Conservation (phyloP, 805 yeast genomes). For the Cyberlindnera mississippiensis region DNA sequence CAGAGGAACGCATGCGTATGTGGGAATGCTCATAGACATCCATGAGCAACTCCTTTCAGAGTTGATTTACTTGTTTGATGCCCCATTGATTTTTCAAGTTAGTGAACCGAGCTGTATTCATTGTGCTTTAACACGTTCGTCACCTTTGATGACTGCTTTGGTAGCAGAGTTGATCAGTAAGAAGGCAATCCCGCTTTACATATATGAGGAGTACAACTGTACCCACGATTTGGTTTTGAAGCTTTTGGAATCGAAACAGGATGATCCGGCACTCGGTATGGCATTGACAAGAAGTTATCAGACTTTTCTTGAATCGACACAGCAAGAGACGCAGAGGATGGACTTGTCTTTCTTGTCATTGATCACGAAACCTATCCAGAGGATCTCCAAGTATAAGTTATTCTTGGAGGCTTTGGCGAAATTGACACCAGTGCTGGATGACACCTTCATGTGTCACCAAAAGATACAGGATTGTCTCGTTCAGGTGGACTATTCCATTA, state of each 20-base stretch:
- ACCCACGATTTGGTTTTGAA: constrained; percentile 32
- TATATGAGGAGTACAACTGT: constrained; percentile 35
- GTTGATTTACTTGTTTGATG: constrained; percentile 17
- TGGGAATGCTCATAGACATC: constrained; percentile 28
- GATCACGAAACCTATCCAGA: constrained; percentile 48
- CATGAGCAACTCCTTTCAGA: constrained; percentile 32
- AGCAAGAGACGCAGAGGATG: constrained; percentile 31
- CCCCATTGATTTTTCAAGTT: constrained; percentile 6
- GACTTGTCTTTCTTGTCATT: constrained; percentile 54
- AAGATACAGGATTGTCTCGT: constrained; percentile 17
- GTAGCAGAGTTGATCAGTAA: constrained; percentile 22
- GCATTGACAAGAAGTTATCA: constrained; percentile 31
- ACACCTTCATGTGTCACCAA: constrained; percentile 13
- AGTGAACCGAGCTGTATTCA: not conserved
- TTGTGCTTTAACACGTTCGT: constrained; percentile 8
- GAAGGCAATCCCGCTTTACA: constrained; percentile 25
- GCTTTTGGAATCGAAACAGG: constrained; percentile 29
- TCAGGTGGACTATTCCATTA: constrained; percentile 24
- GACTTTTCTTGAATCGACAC: constrained; percentile 39
- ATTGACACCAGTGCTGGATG: constrained; percentile 22
- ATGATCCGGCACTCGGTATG: constrained; percentile 24
- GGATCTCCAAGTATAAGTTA: constrained; percentile 48
- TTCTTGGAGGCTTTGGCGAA: constrained; percentile 42
- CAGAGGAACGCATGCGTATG: constrained; percentile 29
- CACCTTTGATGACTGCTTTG: constrained; percentile 25